Percentiles rank a stretch among this genome's conserved stretches.
These are phyloP conservation scores for Cylindrotheca fusiformis DNA, from an alignment of 108 stramenopile genomes.

Conservation along the genomic window DNA sequence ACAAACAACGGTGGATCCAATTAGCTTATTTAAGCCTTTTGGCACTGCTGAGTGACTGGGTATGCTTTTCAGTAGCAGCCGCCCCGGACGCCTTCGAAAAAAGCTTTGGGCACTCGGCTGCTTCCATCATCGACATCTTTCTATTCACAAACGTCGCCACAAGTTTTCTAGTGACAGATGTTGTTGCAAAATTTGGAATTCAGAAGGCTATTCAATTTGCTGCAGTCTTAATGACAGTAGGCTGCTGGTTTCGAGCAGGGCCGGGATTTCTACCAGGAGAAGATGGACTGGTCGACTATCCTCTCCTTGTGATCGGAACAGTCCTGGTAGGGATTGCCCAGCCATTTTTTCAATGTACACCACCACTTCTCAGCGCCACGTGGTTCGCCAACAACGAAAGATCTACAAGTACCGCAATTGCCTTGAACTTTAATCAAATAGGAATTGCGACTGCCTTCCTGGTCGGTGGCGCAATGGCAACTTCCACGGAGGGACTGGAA, in stretches of 20 bases:
- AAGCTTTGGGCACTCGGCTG: slow-evolving; percentile 45
- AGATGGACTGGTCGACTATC: slow-evolving; percentile 38
- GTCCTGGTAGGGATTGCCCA: slow-evolving; percentile 64
- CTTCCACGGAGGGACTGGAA: slow-evolving; percentile 32
- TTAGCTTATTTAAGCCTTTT: slow-evolving; percentile 51
- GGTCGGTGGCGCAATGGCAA: slow-evolving; percentile 64
- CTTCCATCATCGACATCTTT: slow-evolving; percentile 64
- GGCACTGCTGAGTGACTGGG: slow-evolving; percentile 62
- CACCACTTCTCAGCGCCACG: slow-evolving; percentile 56
- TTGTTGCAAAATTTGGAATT: slow-evolving; percentile 52
- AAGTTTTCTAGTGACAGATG: slow-evolving; percentile 69
- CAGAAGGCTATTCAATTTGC: slow-evolving; percentile 51
- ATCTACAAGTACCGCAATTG: slow-evolving; percentile 63
- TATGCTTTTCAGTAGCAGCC: slow-evolving; percentile 64
- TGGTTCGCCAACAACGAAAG: slow-evolving; percentile 71
- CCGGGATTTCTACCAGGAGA: slow-evolving; percentile 31
- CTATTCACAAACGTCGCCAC: slow-evolving; percentile 69
- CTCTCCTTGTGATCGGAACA: slow-evolving; percentile 49
- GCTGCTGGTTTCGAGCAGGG: slow-evolving; percentile 59
- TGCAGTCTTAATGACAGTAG: slow-evolving; percentile 51
- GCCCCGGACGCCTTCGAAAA: slow-evolving; percentile 34
- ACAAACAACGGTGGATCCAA: slow-evolving; percentile 66
- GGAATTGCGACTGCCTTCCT: slow-evolving; percentile 79
- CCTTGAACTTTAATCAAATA: slow-evolving; percentile 77
- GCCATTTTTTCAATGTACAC: slow-evolving; percentile 81